Percentiles rank a stretch among this genome's conserved stretches.
phyloP scores from a whole-genome alignment of 345 rosid species.

The Salix koriyanagi region DNA sequence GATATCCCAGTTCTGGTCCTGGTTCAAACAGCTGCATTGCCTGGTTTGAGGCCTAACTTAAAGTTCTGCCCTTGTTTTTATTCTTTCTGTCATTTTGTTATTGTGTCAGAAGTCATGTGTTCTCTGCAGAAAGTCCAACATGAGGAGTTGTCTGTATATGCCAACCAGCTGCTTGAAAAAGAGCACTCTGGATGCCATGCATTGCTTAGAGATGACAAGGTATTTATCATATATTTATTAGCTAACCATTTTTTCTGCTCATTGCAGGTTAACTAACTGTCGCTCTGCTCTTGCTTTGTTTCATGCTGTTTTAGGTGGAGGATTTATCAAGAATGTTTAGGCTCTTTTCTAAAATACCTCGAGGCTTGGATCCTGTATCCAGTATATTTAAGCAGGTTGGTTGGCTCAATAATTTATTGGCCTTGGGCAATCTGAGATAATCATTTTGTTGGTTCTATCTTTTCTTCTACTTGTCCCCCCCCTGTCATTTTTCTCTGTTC shows the following conservation, averaged over 20 bases:
- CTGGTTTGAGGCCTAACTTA: not conserved
- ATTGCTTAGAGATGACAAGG: slow-evolving; percentile 38
- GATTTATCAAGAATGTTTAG: slow-evolving; percentile 39
- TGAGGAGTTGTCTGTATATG: slow-evolving; percentile 27
- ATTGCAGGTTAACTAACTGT: not conserved
- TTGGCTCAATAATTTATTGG: not conserved
- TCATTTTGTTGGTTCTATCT: not conserved
- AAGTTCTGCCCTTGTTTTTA: not conserved
- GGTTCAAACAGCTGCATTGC: not conserved
- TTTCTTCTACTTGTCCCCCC: not conserved
- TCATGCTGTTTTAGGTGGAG: slow-evolving; percentile 26
- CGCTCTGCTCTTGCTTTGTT: not conserved
- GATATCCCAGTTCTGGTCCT: not conserved
- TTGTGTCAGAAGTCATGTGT: not conserved
- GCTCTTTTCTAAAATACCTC: slow-evolving; percentile 30
- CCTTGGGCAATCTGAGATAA: not conserved
- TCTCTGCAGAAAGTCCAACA: slow-evolving; percentile 34
- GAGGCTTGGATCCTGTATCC: slow-evolving; percentile 37
- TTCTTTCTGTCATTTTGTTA: not conserved
- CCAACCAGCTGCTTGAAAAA: slow-evolving; percentile 36
- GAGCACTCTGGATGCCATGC: slow-evolving; percentile 42
- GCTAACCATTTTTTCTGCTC: not conserved
- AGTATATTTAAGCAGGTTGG: slow-evolving; percentile 35
- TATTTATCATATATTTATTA: not conserved
- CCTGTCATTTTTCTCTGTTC: not conserved